Percentiles rank a stretch among this genome's conserved stretches.
phyloP scores from a whole-genome alignment of 2,329 filamentous ascomycete genomes.

The Fusarium sp. region DNA sequence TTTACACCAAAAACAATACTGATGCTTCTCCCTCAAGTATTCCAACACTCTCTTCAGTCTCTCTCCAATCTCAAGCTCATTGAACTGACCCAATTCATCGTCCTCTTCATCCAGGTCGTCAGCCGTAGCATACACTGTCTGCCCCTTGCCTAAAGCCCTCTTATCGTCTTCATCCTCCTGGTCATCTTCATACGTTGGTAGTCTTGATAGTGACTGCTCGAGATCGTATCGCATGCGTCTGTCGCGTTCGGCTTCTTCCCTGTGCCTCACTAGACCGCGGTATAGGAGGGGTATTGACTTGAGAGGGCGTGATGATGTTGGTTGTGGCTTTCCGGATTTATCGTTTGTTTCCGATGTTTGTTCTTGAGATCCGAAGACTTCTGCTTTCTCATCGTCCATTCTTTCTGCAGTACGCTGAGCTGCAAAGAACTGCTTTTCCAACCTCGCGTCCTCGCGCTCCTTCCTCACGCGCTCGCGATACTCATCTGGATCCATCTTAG shows the following conservation, averaged over 20 bases:
- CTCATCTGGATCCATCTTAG: constrained; percentile 73
- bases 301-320: constrained; percentile 64
- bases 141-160: constrained; percentile 72
- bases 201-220: constrained; percentile 70
- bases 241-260: constrained; percentile 78
- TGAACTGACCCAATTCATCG: constrained; percentile 82
- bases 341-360: constrained; percentile 28
- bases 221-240: constrained; percentile 73
- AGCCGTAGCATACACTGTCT: constrained; percentile 68
- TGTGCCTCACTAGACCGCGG: constrained; percentile 76
- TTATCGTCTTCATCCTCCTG: constrained; percentile 80
- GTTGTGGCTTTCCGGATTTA: constrained; percentile 49
- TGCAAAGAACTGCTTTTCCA: constrained; percentile 77
- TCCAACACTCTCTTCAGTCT: constrained; percentile 74
- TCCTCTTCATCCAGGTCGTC: constrained; percentile 84
- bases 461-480: constrained; percentile 78
- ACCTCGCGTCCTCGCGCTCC: constrained; percentile 75
- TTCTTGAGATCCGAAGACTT: constrained; percentile 21
- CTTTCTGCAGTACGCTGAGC: constrained; percentile 87
- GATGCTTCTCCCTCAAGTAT: constrained; percentile 76
- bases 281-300: constrained; percentile 82
- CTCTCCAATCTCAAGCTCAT: constrained; percentile 74
- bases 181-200: constrained; percentile 76
- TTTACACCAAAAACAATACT: constrained; percentile 98
- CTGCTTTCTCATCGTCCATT: constrained; percentile 70